These are phyloP conservation scores for Penicilliopsis zonata DNA, from an alignment of 495 filamentous ascomycete species.

Conservation along the genomic window DNA sequence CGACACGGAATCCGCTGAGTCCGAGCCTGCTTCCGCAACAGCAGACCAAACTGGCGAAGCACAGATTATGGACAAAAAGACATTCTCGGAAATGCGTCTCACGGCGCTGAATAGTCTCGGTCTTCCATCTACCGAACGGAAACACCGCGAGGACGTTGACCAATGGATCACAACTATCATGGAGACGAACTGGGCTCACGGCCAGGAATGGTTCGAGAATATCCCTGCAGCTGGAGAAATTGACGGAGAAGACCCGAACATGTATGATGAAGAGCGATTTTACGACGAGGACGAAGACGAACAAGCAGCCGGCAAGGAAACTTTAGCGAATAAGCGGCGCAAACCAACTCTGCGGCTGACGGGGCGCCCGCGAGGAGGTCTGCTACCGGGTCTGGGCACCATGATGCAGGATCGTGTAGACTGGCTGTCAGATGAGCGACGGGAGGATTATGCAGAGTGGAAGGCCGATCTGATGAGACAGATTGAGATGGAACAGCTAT, in stretches of 20 bases:
- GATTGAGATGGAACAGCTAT: no score
- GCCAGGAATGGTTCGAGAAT: conserved; percentile 55
- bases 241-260: conserved; percentile 24
- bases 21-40: neutral
- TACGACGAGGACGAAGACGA: conserved; percentile 26
- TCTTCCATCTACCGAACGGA: conserved; percentile 18
- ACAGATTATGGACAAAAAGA: conserved; percentile 34
- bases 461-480: conserved; percentile 48
- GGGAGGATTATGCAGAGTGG: conserved; percentile 61
- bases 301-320: conserved; percentile 10
- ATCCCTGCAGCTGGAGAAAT: conserved; percentile 30
- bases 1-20: conserved; percentile 2
- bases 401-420: conserved; percentile 83
- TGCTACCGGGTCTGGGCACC: conserved; percentile 50
- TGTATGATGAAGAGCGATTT: conserved; percentile 21
- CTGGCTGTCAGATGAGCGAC: conserved; percentile 59
- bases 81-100: conserved; percentile 36
- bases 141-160: conserved; percentile 43
- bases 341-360: conserved; percentile 2
- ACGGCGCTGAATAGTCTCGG: conserved; percentile 29
- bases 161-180: conserved; percentile 44
- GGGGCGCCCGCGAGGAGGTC: conserved; percentile 18
- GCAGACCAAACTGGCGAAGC: conserved; percentile 18
- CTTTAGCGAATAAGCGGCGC: conserved; percentile 15
- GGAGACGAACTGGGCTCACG: conserved; percentile 47